Evolutionary conservation across 202 grass and related monocot genomes (phyloP).

Genomic region (Panicum hallii): DNA sequence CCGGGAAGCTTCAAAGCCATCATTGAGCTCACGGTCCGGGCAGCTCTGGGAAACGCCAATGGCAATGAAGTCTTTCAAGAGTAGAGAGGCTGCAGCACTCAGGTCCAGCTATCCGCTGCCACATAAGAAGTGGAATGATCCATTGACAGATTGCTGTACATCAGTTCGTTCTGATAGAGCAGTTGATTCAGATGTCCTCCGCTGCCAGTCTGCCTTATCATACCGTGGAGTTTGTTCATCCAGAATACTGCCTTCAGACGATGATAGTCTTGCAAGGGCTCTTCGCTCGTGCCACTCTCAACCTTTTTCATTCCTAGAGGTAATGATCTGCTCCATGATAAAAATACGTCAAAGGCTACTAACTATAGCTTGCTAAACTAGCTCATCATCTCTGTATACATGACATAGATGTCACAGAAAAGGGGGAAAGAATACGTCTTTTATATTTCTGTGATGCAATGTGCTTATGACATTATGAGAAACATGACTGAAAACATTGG

Average conservation of each 20-base stretch:
- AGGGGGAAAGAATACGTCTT: neutral
- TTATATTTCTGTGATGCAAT: neutral
- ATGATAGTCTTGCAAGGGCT: slow-evolving; percentile 88
- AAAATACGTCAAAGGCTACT: neutral
- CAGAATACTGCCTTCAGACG: slow-evolving; percentile 87
- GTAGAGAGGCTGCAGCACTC: slow-evolving; percentile 44
- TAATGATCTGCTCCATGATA: slow-evolving; percentile 22
- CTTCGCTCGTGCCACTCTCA: slow-evolving; percentile 90
- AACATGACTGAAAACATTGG: neutral
- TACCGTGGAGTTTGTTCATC: slow-evolving; percentile 73
- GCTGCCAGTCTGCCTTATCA: slow-evolving; percentile 75
- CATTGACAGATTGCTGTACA: slow-evolving; percentile 55
- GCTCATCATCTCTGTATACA: neutral
- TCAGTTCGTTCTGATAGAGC: slow-evolving; percentile 41
- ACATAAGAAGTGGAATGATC: slow-evolving; percentile 45
- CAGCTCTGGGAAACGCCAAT: slow-evolving; percentile 47
- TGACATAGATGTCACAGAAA: neutral
- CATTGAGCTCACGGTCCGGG: slow-evolving; percentile 27
- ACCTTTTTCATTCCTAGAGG: slow-evolving; percentile 88
- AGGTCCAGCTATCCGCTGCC: slow-evolving; percentile 49
- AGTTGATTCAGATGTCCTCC: slow-evolving; percentile 45
- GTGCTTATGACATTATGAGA: neutral
- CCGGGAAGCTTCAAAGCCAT: slow-evolving; percentile 37
- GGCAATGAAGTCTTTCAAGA: slow-evolving; percentile 48
- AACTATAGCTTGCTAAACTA: neutral